Percentiles rank a stretch among this genome's conserved stretches.
phyloP scores from a whole-genome alignment of 1,284 basidiomycete species.

The Salmacisia buchloeana region DNA sequence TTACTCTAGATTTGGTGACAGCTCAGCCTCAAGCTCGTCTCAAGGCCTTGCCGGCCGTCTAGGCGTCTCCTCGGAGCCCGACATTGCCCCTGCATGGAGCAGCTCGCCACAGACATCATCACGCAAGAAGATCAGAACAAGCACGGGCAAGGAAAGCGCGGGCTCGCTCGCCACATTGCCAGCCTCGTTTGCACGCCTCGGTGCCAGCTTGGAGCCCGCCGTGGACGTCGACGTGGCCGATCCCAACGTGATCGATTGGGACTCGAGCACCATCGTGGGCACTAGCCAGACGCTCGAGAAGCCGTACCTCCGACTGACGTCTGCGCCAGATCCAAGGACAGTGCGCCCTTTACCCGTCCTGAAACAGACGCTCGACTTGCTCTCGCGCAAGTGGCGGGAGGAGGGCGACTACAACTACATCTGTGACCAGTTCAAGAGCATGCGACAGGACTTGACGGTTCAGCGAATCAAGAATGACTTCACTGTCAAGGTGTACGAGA shows the following conservation, averaged over 20 bases:
- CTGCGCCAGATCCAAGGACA: slow-evolving; percentile 87
- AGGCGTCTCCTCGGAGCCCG: not conserved
- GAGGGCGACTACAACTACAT: slow-evolving; percentile 85
- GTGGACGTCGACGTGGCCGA: slow-evolving; percentile 56
- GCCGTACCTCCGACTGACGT: slow-evolving; percentile 88
- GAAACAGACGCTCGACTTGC: slow-evolving; percentile 74
- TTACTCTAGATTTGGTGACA: not conserved
- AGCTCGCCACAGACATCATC: not conserved
- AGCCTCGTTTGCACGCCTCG: slow-evolving; percentile 34
- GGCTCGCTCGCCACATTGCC: slow-evolving; percentile 22
- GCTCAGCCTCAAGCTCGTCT: not conserved
- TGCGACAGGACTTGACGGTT: slow-evolving; percentile 97
- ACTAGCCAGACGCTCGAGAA: slow-evolving; percentile 85
- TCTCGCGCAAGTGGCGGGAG: slow-evolving; percentile 82
- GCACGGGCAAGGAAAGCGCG: not conserved
- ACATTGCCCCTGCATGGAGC: not conserved
- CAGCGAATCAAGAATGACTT: slow-evolving; percentile 99
- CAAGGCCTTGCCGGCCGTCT: not conserved
- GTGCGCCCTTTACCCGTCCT: slow-evolving; percentile 84
- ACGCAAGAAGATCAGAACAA: not conserved
- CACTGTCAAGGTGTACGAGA: slow-evolving; percentile 95
- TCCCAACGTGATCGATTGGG: slow-evolving; percentile 83
- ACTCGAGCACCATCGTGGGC: slow-evolving; percentile 88
- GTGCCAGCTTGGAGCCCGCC: slow-evolving; percentile 8
- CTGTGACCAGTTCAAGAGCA: slow-evolving; percentile 94